phyloP scores from a whole-genome alignment of 2,329 filamentous ascomycete genomes.

The Fusarium transvaalense region DNA sequence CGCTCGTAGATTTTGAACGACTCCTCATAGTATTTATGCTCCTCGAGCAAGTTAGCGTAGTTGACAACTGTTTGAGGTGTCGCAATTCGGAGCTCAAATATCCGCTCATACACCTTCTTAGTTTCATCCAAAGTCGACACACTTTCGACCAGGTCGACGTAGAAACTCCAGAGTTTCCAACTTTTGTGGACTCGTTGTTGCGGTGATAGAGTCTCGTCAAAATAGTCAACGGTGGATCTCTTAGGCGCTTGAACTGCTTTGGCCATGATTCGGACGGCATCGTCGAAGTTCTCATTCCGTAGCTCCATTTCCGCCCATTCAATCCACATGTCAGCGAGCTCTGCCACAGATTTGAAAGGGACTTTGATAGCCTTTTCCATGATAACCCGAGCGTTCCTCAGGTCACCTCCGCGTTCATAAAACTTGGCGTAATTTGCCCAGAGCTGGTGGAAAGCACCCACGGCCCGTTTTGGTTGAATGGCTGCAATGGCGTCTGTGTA shows the following conservation, averaged over 20 bases:
- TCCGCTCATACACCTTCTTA: slow-evolving; percentile 93
- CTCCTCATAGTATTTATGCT: slow-evolving; percentile 95
- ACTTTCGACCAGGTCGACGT: slow-evolving; percentile 96
- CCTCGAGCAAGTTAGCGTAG: slow-evolving; percentile 94
- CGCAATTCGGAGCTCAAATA: slow-evolving; percentile 97
- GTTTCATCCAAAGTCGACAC: slow-evolving; percentile 93
- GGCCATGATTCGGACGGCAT: slow-evolving; percentile 94
- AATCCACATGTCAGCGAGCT: slow-evolving; percentile 98
- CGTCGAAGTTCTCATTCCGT: slow-evolving; percentile 94
- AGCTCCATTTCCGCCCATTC: slow-evolving; percentile 99
- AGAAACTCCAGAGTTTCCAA: slow-evolving; percentile 99
- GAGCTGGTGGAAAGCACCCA: slow-evolving; percentile 92
- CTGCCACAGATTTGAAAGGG: slow-evolving; percentile 96
- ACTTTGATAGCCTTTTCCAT: slow-evolving; percentile 99
- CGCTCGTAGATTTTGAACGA: slow-evolving; percentile 98
- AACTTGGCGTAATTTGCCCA: slow-evolving; percentile 98
- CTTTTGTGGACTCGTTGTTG: slow-evolving; percentile 98
- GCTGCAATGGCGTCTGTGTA: slow-evolving; percentile 95
- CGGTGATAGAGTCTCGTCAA: slow-evolving; percentile 92
- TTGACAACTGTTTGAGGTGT: slow-evolving; percentile 99
- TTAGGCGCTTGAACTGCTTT: slow-evolving; percentile 98
- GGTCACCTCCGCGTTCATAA: slow-evolving; percentile 88
- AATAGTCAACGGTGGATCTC: slow-evolving; percentile 98
- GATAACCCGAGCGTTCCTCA: slow-evolving; percentile 88
- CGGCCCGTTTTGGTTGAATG: slow-evolving; percentile 92